Evolutionary conservation across 1,284 basidiomycete species (phyloP), one percentile per base, ranked within the genome.

Genomic region (Fomitopsis pinicola): DNA sequence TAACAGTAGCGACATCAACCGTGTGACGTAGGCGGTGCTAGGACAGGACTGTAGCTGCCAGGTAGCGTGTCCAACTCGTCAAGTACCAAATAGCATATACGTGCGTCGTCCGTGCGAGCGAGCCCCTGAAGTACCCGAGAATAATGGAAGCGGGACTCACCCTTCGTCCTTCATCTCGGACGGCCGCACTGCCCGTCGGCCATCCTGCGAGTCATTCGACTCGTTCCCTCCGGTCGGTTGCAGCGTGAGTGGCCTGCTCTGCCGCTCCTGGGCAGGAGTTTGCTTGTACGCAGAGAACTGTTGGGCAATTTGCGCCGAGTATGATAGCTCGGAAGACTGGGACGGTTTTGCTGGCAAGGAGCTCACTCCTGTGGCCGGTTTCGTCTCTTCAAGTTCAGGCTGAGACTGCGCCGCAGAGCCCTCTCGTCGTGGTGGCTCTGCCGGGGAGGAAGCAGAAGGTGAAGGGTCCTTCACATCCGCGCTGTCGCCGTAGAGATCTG

Each of bases 121-220:
- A 62, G 63, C 55, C 54, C 50, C 48, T 46, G 60, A 65, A 65
- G 66, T 55, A 35, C 62, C 60, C 62, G 58, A 58, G 63, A 45
- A 19, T 55, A 66, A 52, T 58, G 61, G 60, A 64, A 67, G 56
- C 64, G 69, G 71, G 17, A 84, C 92, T 91, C 84, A 94, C 94
- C 93, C 93, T 86, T 92, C 90, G 73, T 95, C 94, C 68, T 92
- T 92, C 92, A 94, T 94, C 73, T 95, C 93, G 58, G 89, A 91
- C 3, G 92, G 92, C 67, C 89, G 66, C 0, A 73, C 68, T 8
- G 71, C 66, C 56, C 72, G 59, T 30, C 66, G 66, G 17, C 58
- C 58, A 15, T 56, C 57, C 44, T 55, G 53, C 8, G 57, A 60
- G 8, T 48, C 62, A 10, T 63, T 61, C 40, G 64, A 48, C 33